phyloP scores from a whole-genome alignment of 208 protist species.

The Leishmania braziliensis region DNA sequence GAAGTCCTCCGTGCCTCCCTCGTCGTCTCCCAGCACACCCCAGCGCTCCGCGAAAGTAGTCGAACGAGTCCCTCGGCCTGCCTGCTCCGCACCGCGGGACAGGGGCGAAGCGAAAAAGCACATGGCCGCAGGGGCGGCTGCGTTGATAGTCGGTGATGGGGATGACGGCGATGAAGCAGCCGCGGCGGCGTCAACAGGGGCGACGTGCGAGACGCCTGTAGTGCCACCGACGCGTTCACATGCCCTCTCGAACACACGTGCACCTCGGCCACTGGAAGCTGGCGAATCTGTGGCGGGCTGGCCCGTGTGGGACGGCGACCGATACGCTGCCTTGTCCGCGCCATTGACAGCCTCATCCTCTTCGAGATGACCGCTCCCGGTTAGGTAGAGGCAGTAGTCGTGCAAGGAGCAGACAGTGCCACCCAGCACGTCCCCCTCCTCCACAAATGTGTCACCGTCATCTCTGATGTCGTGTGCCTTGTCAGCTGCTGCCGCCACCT shows the following conservation, averaged over 20 bases:
- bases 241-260: not conserved
- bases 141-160: not conserved
- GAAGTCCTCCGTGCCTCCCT: no score
- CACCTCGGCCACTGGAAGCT: not conserved
- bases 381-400: slow-evolving; percentile 10
- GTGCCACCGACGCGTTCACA: not conserved
- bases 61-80: not conserved
- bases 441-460: not conserved
- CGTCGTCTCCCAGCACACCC: not conserved
- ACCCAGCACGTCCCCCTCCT: not conserved
- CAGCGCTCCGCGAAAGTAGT: not conserved
- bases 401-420: slow-evolving; percentile 31
- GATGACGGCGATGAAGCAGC: not conserved
- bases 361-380: not conserved
- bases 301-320: not conserved
- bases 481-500: not conserved
- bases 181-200: not conserved
- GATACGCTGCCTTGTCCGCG: not conserved
- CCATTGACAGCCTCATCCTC: not conserved
- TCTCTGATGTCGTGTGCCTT: not conserved
- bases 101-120: not conserved
- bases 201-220: not conserved
- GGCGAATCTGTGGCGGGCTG: not conserved
- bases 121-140: not conserved
- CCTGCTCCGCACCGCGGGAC: not conserved